Evolutionary conservation across 1,139 yeast genomes (phyloP), one percentile per base, ranked within the genome.

Genomic region (Saccharomyces hybrid): DNA sequence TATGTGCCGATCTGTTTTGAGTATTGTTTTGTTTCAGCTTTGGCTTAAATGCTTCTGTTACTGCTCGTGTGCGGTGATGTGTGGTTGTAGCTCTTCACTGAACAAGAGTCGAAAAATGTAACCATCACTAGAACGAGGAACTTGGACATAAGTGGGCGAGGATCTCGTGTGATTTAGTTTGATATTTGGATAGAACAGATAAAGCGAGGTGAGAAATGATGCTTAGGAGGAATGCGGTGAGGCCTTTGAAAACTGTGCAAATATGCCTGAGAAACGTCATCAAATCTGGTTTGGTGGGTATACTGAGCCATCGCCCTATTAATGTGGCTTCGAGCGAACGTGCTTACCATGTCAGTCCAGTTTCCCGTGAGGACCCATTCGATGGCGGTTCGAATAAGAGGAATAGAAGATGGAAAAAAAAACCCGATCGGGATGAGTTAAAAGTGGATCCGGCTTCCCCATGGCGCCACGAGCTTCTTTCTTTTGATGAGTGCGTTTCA

Each of bases 401-500:
- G 42, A 34, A 34, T 44, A 28, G 48, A 27, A 26, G 25, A 28
- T 13, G 46, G 16, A 23, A 29, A 5, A 34, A 23, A 29, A n/a
- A 47, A 9, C 4, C n/a, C n/a, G 31, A 3, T 23, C 19, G 34
- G 28, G 16, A 42, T 14, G 25, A 27, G 34, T 11, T 41, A 13
- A 27, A 46, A 19, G 8, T 19, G 28, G 51, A 48, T 46, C 49
- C 55, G 11, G 47, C 54, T 34, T 72, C 75, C 1, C 77, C 77
- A n/a, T 73, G 71, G 72, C 71, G 62, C 51, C 70, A 71, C 56
- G 73, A 74, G 54, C 61, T 73, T 6, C 59, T 72, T 49, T 78
- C 80, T 2, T 78, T 77, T 59, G 80, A 76, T 57, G 80, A 78
- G 54, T 74, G 75, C 58, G 69, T 77, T 7, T 58, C 71, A 5